A percentile compares a stretch with the other conserved stretches of the same genome.
Conservation (phyloP, 257 asterid genomes). For the Nyctanthes arbortristis region DNA sequence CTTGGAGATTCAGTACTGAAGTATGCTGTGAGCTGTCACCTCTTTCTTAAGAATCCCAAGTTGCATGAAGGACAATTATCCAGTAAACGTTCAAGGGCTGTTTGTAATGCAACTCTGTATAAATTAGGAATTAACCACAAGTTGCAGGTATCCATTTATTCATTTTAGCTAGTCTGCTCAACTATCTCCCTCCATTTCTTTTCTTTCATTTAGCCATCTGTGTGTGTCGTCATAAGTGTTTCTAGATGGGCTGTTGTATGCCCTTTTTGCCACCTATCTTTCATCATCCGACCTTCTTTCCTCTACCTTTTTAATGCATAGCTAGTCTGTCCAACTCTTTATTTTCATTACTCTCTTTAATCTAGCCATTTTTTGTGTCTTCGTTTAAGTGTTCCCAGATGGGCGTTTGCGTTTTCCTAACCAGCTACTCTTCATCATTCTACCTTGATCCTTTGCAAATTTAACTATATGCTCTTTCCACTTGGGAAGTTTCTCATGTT, state of each 20-base stretch:
- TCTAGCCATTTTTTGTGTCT: not conserved
- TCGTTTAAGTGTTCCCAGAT: not conserved
- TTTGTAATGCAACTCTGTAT: slow-evolving; percentile 72
- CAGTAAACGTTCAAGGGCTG: slow-evolving; percentile 45
- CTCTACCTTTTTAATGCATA: too few relatives aligned
- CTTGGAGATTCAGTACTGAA: slow-evolving; percentile 93
- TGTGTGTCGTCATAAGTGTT: not conserved
- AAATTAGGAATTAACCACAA: slow-evolving; percentile 61
- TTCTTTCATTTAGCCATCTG: not conserved
- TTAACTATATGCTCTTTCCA: not conserved
- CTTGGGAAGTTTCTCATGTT: not conserved
- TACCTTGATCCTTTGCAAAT: not conserved
- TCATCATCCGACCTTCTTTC: not conserved
- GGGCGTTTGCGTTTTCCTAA: not conserved
- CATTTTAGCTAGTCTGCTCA: not conserved
- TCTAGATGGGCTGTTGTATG: not conserved
- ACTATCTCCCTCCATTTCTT: not conserved
- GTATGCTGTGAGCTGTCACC: slow-evolving; percentile 75
- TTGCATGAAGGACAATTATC: slow-evolving; percentile 73
- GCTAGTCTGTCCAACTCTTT: not conserved
- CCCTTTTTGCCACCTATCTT: not conserved
- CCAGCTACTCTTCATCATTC: not conserved
- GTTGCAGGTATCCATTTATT: slow-evolving; percentile 61
- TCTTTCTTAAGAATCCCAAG: slow-evolving; percentile 74
- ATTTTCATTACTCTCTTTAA: not conserved